Evolutionary conservation across 2,329 filamentous ascomycete species (phyloP).

Genomic region (Plenodomus tracheiphilus): DNA sequence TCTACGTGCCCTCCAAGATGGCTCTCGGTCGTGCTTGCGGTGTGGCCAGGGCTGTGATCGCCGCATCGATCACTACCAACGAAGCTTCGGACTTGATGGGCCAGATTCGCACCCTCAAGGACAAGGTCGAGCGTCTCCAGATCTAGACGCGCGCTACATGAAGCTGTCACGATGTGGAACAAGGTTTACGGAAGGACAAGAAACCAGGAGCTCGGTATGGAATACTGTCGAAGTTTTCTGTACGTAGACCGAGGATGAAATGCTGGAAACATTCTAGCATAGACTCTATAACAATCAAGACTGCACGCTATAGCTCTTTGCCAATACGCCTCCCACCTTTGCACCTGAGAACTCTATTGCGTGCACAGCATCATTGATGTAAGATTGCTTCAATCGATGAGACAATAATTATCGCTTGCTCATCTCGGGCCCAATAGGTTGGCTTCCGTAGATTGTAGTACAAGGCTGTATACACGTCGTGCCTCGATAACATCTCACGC

Average conservation of each 20-base stretch:
- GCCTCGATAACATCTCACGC: no score
- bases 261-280: conserved; percentile 21
- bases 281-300: conserved; percentile 17
- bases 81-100: conserved; percentile 63
- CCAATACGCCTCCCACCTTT: no score
- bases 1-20: conserved; percentile 74
- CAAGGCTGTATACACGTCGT: no score
- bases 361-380: no score
- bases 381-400: no score
- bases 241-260: conserved; percentile 33
- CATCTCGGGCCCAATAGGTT: no score
- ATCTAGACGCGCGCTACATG: conserved; percentile 61
- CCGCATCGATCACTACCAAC: conserved; percentile 78
- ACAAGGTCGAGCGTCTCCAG: conserved; percentile 94
- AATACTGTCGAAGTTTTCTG: conserved; percentile 17
- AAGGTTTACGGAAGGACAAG: conserved; percentile 20
- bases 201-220: conserved; percentile 18
- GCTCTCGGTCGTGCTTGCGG: conserved; percentile 74
- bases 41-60: conserved; percentile 85
- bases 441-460: no score
- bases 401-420: no score
- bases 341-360: no score
- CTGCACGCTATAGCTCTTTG: no score
- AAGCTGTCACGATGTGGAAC: conserved; percentile 1
- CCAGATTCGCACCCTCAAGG: conserved; percentile 86